Evolutionary conservation across 176 grass and related monocot genomes (phyloP).

Genomic region (Aegilops bicornis): DNA sequence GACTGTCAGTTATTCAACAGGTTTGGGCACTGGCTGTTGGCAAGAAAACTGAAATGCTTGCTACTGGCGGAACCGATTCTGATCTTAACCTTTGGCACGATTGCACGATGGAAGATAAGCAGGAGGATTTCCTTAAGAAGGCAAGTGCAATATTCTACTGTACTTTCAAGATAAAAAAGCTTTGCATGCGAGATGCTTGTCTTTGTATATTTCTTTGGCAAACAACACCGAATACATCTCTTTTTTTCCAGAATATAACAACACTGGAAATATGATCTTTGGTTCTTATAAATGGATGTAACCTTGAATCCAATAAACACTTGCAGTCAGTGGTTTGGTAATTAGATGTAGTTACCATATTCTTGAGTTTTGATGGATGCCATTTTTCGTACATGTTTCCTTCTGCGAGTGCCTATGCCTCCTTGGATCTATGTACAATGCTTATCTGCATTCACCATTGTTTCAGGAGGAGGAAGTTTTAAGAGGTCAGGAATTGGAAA

Average conservation of each 20-base stretch:
- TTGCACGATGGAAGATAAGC: conserved; percentile 75
- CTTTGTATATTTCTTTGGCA: neutral
- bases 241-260: neutral
- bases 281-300: neutral
- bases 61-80: conserved; percentile 86
- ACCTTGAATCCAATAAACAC: neutral
- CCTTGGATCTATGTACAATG: neutral
- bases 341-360: neutral
- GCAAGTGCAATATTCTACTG: conserved; percentile 38
- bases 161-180: neutral
- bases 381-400: neutral
- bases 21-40: conserved; percentile 87
- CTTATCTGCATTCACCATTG: conserved; percentile 3
- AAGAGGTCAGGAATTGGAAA: conserved; percentile 90
- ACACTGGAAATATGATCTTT: neutral
- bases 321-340: neutral
- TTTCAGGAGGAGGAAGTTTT: conserved; percentile 78
- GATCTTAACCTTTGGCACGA: conserved; percentile 82
- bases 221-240: neutral
- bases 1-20: conserved; percentile 30
- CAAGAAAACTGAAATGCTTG: conserved; percentile 86
- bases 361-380: neutral
- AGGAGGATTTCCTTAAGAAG: conserved; percentile 81
- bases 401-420: neutral
- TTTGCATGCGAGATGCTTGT: neutral